Conservation (phyloP, 2,329 filamentous ascomycete species). For the Aspergillus carbonarius region DNA sequence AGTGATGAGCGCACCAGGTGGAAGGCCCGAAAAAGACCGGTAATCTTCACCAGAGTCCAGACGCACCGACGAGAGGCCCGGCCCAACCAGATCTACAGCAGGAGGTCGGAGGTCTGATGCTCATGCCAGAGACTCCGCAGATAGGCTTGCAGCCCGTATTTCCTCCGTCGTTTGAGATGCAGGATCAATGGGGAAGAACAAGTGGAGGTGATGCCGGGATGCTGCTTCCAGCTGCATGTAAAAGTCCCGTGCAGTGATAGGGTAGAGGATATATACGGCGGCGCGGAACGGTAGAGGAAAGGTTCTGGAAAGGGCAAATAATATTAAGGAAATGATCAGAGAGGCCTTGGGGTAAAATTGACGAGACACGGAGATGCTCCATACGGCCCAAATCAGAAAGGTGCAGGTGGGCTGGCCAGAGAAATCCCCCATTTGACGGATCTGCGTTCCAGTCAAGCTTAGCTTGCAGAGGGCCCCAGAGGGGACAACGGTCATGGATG, state of each 20-base stretch:
- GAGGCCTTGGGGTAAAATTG: conserved; percentile 9
- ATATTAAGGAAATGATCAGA: conserved; percentile 5
- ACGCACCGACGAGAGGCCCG: background rate
- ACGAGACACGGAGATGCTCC: conserved; percentile 16
- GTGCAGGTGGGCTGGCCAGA: conserved; percentile 21
- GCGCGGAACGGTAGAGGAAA: conserved; percentile 12
- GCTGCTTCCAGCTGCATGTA: conserved; percentile 12
- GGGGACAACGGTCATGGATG: conserved; percentile 16
- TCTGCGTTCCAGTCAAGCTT: conserved; percentile 26
- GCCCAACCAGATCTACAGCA: conserved; percentile 3
- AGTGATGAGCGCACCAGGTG: background rate
- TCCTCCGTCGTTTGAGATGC: conserved; percentile 4
- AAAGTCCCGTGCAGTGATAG: conserved; percentile 17
- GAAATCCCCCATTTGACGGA: conserved; percentile 25
- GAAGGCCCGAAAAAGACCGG: background rate
- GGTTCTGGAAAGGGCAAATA: conserved; percentile 21
- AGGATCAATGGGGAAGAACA: conserved; percentile 4
- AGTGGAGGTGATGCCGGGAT: conserved; percentile 9
- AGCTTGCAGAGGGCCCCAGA: conserved; percentile 21
- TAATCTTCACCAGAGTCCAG: conserved; percentile 1
- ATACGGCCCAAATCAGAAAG: conserved; percentile 17
- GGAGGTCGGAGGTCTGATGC: background rate
- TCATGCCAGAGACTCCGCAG: background rate
- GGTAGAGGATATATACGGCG: conserved; percentile 13
- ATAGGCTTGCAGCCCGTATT: background rate